These are phyloP conservation scores for Gyromitra esculenta DNA, from an alignment of 2,329 filamentous ascomycete species.

Conservation along the genomic window DNA sequence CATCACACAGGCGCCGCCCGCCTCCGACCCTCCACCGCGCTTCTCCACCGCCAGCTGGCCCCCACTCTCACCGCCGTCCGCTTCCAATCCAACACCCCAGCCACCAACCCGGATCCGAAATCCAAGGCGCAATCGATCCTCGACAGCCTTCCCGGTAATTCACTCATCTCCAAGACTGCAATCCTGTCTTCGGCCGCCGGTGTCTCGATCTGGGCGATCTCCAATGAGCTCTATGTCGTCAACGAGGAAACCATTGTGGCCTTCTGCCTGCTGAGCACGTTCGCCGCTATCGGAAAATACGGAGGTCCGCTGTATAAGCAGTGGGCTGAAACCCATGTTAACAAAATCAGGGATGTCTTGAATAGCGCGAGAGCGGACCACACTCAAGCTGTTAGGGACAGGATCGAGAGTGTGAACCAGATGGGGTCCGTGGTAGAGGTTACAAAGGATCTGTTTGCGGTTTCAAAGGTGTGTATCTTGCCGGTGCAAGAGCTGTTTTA, in stretches of 20 bases:
- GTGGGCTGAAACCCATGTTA: conserved; percentile 88
- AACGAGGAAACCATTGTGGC: conserved; percentile 98
- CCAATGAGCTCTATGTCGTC: conserved; percentile 99
- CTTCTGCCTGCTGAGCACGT: conserved; percentile 91
- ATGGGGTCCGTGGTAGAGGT: conserved; percentile 93
- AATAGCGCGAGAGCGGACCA: conserved; percentile 94
- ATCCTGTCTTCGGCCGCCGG: conserved; percentile 93
- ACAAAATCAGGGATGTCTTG: conserved; percentile 94
- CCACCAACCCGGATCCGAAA: conserved; percentile 90
- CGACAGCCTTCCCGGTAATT: conserved; percentile 91
- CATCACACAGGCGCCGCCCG: conserved; percentile 78
- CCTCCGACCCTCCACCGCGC: conserved; percentile 76
- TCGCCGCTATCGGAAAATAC: conserved; percentile 90
- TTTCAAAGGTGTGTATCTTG: conserved; percentile 81
- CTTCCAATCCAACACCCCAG: conserved; percentile 73
- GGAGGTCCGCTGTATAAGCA: conserved; percentile 90
- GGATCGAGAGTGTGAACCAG: conserved; percentile 94
- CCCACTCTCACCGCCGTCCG: conserved; percentile 75
- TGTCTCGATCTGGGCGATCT: conserved; percentile 91
- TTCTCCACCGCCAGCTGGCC: conserved; percentile 78
- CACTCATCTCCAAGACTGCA: conserved; percentile 91
- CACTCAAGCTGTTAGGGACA: conserved; percentile 91
- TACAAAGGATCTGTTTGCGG: conserved; percentile 95
- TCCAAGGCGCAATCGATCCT: conserved; percentile 96
- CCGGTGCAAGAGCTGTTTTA: too few relatives aligned